Base-by-base conservation (phyloP, 1,284 basidiomycete species). In the Cryptococcus sp. region DNA sequence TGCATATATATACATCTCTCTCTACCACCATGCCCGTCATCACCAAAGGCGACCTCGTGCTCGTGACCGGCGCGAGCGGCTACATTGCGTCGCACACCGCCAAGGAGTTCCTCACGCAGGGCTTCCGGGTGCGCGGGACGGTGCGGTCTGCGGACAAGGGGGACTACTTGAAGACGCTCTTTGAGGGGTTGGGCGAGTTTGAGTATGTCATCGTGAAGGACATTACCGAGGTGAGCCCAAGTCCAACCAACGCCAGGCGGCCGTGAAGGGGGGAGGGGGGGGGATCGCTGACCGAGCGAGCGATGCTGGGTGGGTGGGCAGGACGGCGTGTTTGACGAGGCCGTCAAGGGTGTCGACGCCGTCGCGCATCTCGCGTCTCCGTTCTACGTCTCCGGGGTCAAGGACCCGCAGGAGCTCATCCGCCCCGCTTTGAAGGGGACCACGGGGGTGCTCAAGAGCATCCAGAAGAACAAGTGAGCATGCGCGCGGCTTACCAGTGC, bases 291-390 rank as follows among this genome's bases (percentile, higher is more conserved):
- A 15, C 16, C 5, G 13, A 33, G 23, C 55, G n/a, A n/a, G n/a
- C n/a, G n/a, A n/a, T n/a, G n/a, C n/a, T n/a, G n/a, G n/a, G n/a
- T 20, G 36, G 49, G 21, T 53, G 7, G 28, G 21, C 36, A 83
- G 82, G 80, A 82, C 18, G 84, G 83, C 20, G 84, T 82, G 1
- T 87, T 87, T 63, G 85, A 87, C 65, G 82, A 84, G 44, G 84
- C 83, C 1, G 84, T 87, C 37, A 82, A 83, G 65, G 85, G 79
- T 7, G 81, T 87, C 4, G 83, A 85, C 62, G 85, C 78, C 2
- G 82, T 87, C n/a, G 66, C 71, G 18, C 57, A 62, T 48, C 56
- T 65, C 44, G 65, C 65, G 42, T 62, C 60, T 15, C 70, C 69
- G 0, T 74, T 74, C 69, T 67, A 74, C 64, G 57, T 66, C 53